Base-by-base conservation (phyloP, 768 basidiomycete genomes). In the Suillus hirtellus region DNA sequence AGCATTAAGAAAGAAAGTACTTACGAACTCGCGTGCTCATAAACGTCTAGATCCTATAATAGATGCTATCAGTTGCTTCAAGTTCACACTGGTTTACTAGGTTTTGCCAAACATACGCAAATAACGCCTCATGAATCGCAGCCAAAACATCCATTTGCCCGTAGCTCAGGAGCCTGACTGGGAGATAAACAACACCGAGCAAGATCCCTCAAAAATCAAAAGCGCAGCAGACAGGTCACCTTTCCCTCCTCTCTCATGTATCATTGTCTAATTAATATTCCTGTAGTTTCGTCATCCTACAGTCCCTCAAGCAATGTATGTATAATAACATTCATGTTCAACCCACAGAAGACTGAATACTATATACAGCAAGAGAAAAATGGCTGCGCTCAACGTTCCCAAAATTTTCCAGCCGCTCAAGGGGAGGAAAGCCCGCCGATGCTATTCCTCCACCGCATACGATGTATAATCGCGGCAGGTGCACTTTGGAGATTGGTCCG, bases 251-350 rank as follows among this genome's bases (percentile, higher is more conserved):
- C 31, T 42, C 8, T 44, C 9, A 43, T 19, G 52, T 42, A 64
- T 62, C 52, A 17, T 59, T n/a, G 0, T 24, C 59, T n/a, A n/a
- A n/a, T n/a, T 68, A 60, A 65, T 67, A 47, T 37, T 52, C 38
- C 15, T 42, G 17, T 59, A 92, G 91, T 72, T 80, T 79, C 61
- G 83, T 89, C 9, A 76, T 92, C 37, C 69, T 86, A 10, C 86
- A 86, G 63, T 89, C 91, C 0, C 75, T 93, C 60, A 85, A 82
- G 67, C 90, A 91, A 82, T 93, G 90, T 88, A 82, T 93, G 90
- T 88, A 61, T 66, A 58, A 60, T 63, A 65, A 59, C 62, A 60
- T 62, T 44, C 55, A 24, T 58, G 34, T 64, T 63, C 63, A 42
- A 63, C 64, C 27, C 44, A 65, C 54, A 64, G 27, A 64, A 65